phyloP scores from a whole-genome alignment of 2,329 filamentous ascomycete species.

The Akanthomyces muscarius region DNA sequence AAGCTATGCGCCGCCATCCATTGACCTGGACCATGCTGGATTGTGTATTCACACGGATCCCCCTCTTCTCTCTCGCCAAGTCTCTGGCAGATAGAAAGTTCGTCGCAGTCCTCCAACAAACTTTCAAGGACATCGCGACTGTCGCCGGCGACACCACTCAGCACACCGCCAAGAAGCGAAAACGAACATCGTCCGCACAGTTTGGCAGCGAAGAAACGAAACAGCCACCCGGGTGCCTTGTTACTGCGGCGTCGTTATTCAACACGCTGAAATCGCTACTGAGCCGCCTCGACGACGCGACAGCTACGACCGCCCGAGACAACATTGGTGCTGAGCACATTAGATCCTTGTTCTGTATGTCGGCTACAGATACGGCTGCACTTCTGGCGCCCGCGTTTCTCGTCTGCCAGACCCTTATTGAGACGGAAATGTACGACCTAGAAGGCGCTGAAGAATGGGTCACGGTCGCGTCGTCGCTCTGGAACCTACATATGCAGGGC shows the following conservation, averaged over 20 bases:
- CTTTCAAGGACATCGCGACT: slow-evolving; percentile 54
- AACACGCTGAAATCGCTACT: slow-evolving; percentile 43
- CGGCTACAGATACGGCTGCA: slow-evolving; percentile 44
- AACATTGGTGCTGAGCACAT: slow-evolving; percentile 56
- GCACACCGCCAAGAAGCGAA: slow-evolving; percentile 39
- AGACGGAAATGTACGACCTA: slow-evolving; percentile 28
- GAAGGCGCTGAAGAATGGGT: slow-evolving; percentile 46
- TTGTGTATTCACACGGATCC: slow-evolving; percentile 60
- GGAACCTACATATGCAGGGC: slow-evolving; percentile 52
- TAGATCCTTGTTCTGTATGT: slow-evolving; percentile 51
- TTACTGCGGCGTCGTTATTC: slow-evolving; percentile 47
- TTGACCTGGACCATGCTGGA: slow-evolving; percentile 59
- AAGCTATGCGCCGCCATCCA: slow-evolving; percentile 52
- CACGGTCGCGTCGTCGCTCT: slow-evolving; percentile 41
- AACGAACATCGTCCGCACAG: slow-evolving; percentile 35
- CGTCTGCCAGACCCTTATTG: slow-evolving; percentile 40
- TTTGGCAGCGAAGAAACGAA: slow-evolving; percentile 41
- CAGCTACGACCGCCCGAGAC: slow-evolving; percentile 36
- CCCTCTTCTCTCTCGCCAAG: slow-evolving; percentile 64
- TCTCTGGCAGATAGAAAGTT: slow-evolving; percentile 69
- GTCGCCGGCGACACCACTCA: slow-evolving; percentile 26
- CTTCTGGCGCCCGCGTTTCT: slow-evolving; percentile 44
- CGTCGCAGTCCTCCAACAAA: slow-evolving; percentile 59
- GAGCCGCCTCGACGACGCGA: slow-evolving; percentile 37
- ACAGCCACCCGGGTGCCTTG: slow-evolving; percentile 38